phyloP scores from a whole-genome alignment of 257 asterid genomes.

The Nicotiana paniculata region DNA sequence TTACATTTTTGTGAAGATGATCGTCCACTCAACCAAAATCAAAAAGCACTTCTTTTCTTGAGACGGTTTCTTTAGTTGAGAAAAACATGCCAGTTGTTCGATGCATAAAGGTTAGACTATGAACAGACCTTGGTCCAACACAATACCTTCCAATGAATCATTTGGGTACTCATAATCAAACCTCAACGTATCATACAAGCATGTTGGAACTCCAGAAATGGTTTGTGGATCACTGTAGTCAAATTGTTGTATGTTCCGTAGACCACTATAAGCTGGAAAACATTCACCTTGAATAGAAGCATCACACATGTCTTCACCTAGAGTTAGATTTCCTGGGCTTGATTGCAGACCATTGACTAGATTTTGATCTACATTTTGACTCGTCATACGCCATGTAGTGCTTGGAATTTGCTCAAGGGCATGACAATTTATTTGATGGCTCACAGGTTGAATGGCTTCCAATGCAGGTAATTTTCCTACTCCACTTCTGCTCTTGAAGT shows the following conservation, averaged over 20 bases:
- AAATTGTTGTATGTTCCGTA: constrained; percentile 27
- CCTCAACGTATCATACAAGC: constrained; percentile 40
- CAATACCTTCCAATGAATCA: constrained; percentile 55
- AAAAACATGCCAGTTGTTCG: background rate
- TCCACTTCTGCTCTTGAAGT: constrained; percentile 18
- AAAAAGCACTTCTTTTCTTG: constrained; percentile 16
- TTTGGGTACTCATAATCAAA: constrained; percentile 39
- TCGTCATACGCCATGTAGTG: constrained; percentile 32
- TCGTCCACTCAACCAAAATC: constrained; percentile 14
- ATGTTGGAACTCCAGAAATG: constrained; percentile 34
- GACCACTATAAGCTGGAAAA: constrained; percentile 20
- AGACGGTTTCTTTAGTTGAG: background rate
- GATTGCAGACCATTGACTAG: constrained; percentile 27
- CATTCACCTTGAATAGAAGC: constrained; percentile 33
- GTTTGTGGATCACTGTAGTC: constrained; percentile 30
- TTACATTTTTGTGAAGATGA: background rate
- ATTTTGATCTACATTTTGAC: constrained; percentile 27
- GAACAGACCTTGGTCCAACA: constrained; percentile 63
- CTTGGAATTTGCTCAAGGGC: constrained; percentile 24
- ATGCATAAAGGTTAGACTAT: constrained; percentile 32
- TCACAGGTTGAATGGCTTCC: constrained; percentile 30
- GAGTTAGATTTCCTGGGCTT: constrained; percentile 25
- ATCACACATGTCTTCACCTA: constrained; percentile 36
- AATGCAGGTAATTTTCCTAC: constrained; percentile 23
- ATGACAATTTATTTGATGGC: constrained; percentile 17